phyloP scores from a whole-genome alignment of 225 moss, liverwort and hornwort species.

The Marchantia paleacea region DNA sequence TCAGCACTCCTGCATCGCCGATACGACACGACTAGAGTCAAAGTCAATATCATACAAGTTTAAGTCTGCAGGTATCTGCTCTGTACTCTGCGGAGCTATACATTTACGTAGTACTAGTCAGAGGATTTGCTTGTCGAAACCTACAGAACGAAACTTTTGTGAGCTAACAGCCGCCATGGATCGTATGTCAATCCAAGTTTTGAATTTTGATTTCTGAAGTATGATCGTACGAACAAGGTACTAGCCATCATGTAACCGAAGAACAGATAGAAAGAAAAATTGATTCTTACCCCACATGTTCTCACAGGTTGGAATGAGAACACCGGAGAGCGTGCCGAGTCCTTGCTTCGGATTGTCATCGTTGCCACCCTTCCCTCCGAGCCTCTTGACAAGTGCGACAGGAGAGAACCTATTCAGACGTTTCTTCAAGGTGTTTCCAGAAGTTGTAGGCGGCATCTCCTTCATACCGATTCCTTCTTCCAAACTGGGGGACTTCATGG shows the following conservation, averaged over 20 bases:
- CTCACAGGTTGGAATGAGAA: conserved; percentile 93
- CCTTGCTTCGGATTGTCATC: conserved; percentile 39
- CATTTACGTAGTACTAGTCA: too few relatives aligned
- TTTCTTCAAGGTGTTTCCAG: conserved; percentile 27
- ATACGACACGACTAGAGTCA: too few relatives aligned
- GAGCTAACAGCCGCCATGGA: too few relatives aligned
- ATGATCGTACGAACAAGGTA: too few relatives aligned
- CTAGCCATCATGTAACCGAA: too few relatives aligned
- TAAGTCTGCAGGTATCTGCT: not conserved
- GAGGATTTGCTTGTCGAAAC: too few relatives aligned
- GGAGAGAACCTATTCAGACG: conserved; percentile 26
- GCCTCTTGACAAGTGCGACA: conserved; percentile 9
- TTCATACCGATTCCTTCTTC: not conserved
- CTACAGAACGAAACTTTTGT: too few relatives aligned
- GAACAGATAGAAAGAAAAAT: not conserved
- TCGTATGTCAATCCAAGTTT: too few relatives aligned
- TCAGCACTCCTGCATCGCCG: conserved; percentile 70
- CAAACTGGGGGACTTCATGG: not conserved
- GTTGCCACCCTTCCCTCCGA: conserved; percentile 9
- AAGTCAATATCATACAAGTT: not conserved
- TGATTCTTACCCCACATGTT: conserved; percentile 85
- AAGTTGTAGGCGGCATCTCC: not conserved
- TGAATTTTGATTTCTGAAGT: too few relatives aligned
- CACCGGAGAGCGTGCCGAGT: conserved; percentile 74
- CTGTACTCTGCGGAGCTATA: too few relatives aligned